Evolutionary conservation across 148 eudicot species (phyloP), one percentile per base, ranked within the genome.

Genomic region (Polygonum maritimum): DNA sequence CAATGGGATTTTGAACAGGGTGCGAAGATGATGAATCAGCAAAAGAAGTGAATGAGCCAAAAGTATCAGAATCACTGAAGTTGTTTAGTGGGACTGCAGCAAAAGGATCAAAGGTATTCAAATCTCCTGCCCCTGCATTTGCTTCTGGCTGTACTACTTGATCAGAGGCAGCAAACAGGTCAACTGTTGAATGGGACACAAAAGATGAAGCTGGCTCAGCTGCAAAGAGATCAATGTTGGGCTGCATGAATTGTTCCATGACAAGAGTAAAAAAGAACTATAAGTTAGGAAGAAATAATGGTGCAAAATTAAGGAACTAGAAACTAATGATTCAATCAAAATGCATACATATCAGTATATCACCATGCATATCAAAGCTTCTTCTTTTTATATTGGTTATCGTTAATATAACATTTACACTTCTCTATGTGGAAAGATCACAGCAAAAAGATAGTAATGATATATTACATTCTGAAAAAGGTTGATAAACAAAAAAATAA

Each of bases 141-240:
- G 62, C 75, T 84, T 80, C 91, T 48, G 83, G 83, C 71, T 83
- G 85, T 55, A 79, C 78, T 51, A 74, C 81, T 38, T 87, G 84
- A 77, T 84, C 86, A 52, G 98, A 81, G 52, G 89, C 85, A 79
- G 87, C 86, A 80, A 95, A 89, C 78, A 95, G 88, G 79, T 92
- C 92, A 36, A 88, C n/a, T 7, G 91, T 72, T 80, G 98, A 77
- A 78, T 93, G 75, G 78, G 76, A 80, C 62, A 81, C 73, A 81
- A 91, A 78, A 49, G 91, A 79, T 31, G 88, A 71, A 76, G 84
- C 84, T 60, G 96, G 81, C 73, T 77, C 83, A 22, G 90, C 80
- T 67, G 90, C 91, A 92, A 92, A 92, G 74, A 90, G 88, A 90
- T 89, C 93, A 76, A 87, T 76, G 41, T 74, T 82, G 45, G 85